A percentile compares a stretch with the other conserved stretches of the same genome.
phyloP scores from a whole-genome alignment of 805 yeast genomes.

The Ogataea dorogensis region DNA sequence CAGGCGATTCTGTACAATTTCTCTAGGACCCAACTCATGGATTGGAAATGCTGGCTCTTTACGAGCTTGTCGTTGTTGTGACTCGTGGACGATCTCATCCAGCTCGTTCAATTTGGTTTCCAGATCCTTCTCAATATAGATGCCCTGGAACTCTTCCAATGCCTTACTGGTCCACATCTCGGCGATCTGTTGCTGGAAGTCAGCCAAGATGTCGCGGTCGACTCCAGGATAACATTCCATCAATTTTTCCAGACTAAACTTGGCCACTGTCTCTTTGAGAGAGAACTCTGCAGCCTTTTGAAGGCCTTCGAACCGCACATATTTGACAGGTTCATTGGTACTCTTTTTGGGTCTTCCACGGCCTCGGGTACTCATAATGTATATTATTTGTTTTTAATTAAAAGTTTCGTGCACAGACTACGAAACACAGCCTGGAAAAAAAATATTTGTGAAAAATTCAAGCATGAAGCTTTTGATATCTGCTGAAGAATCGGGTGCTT shows the following conservation, averaged over 20 bases:
- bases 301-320: constrained; percentile 34
- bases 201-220: constrained; percentile 41
- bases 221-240: constrained; percentile 46
- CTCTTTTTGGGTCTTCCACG: constrained; percentile 6
- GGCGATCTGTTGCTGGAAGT: constrained; percentile 44
- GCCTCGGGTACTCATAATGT: constrained; percentile 6
- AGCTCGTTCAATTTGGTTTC: constrained; percentile 43
- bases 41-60: constrained; percentile 16
- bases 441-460: constrained; percentile 1
- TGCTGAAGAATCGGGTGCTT: constrained; percentile 64
- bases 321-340: constrained; percentile 9
- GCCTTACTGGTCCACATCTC: constrained; percentile 44
- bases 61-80: constrained; percentile 24
- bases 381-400: constrained; percentile 9
- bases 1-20: constrained; percentile 22
- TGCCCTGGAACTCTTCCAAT: constrained; percentile 44
- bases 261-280: constrained; percentile 42
- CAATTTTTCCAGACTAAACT: constrained; percentile 43
- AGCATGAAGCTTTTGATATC: constrained; percentile 61
- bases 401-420: constrained; percentile 1
- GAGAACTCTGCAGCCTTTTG: constrained; percentile 37
- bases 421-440: constrained; percentile 10
- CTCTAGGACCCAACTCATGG: constrained; percentile 23
- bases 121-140: constrained; percentile 45
- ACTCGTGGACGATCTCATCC: constrained; percentile 46